Evolutionary conservation across 2,329 filamentous ascomycete genomes (phyloP).

Genomic region (Penicillium sp.): DNA sequence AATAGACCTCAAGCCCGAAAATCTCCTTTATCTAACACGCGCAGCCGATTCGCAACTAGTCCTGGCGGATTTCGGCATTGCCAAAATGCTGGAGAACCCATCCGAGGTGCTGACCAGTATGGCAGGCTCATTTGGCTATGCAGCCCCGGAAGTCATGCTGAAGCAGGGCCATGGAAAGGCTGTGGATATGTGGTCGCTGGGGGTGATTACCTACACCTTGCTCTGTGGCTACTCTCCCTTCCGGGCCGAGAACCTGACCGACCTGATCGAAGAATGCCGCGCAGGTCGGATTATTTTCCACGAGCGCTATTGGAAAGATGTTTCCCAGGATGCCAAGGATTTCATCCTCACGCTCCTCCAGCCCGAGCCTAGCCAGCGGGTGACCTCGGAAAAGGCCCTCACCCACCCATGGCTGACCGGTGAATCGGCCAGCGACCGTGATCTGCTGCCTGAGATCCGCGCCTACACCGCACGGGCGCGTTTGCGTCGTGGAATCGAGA

Average conservation of each 20-base stretch:
- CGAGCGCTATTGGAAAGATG: constrained; percentile 96
- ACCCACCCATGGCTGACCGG: constrained; percentile 85
- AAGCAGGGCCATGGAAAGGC: constrained; percentile 97
- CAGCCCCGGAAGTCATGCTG: constrained; percentile 95
- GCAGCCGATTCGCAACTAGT: constrained; percentile 76
- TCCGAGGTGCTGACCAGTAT: constrained; percentile 93
- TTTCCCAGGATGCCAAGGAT: constrained; percentile 89
- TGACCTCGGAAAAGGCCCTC: constrained; percentile 73
- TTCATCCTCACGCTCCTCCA: constrained; percentile 82
- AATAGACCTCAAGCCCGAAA: constrained; percentile 93
- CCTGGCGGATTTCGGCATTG: constrained; percentile 95
- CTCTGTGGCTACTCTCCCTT: constrained; percentile 98
- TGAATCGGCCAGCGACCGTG: constrained; percentile 87
- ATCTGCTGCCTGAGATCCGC: constrained; percentile 94
- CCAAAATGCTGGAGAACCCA: constrained; percentile 90
- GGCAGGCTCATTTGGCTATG: constrained; percentile 97
- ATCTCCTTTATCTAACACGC: constrained; percentile 83
- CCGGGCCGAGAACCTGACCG: constrained; percentile 85
- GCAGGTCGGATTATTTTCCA: constrained; percentile 84
- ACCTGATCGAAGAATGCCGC: constrained; percentile 91
- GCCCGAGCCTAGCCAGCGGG: constrained; percentile 68
- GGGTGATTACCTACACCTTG: constrained; percentile 96
- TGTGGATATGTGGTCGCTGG: constrained; percentile 98
- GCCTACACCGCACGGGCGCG: constrained; percentile 87
- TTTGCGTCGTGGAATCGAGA: constrained; percentile 86